These are phyloP conservation scores for Chaetomiaceae sp. DNA, from an alignment of 2,329 filamentous ascomycete species.

Conservation along the genomic window DNA sequence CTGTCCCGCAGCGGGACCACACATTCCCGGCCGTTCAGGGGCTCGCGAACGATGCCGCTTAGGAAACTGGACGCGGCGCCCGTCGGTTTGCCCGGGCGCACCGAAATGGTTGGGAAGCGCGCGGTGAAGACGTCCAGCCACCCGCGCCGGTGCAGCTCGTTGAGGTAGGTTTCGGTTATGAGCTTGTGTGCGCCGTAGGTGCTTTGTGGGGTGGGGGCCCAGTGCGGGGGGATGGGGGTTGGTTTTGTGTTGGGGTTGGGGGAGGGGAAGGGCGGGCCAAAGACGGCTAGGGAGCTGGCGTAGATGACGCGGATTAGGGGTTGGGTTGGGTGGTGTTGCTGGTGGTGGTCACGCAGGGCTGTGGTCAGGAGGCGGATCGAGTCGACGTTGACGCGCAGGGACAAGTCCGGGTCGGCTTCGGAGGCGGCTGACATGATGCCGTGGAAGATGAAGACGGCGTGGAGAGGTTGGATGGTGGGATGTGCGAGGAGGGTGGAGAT, in stretches of 20 bases:
- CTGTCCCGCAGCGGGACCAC: constrained; percentile 49
- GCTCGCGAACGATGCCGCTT: constrained; percentile 60
- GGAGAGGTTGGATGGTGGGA: constrained; percentile 37
- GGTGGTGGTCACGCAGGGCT: constrained; percentile 36
- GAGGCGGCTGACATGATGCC: constrained; percentile 63
- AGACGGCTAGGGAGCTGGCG: constrained; percentile 59
- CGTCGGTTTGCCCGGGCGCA: constrained; percentile 55
- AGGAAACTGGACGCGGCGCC: constrained; percentile 60
- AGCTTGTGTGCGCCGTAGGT: constrained; percentile 62
- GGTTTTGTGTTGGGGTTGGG: constrained; percentile 23
- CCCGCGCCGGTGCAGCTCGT: constrained; percentile 57
- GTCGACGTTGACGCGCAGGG: constrained; percentile 57
- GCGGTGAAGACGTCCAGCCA: constrained; percentile 54
- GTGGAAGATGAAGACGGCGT: constrained; percentile 58
- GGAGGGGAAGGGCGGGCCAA: constrained; percentile 51
- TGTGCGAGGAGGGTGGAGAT: constrained; percentile 39
- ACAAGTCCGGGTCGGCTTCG: constrained; percentile 56
- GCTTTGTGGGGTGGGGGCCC: constrained; percentile 54
- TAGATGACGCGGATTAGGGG: constrained; percentile 55
- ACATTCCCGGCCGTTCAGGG: constrained; percentile 49
- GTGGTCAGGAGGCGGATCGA: constrained; percentile 50
- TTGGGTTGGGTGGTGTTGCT: constrained; percentile 16
- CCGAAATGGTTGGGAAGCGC: constrained; percentile 57
- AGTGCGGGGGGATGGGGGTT: constrained; percentile 48
- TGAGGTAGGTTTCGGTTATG: constrained; percentile 56